Conservation (phyloP, 23 red algal species). For the Agarophyton chilense region DNA sequence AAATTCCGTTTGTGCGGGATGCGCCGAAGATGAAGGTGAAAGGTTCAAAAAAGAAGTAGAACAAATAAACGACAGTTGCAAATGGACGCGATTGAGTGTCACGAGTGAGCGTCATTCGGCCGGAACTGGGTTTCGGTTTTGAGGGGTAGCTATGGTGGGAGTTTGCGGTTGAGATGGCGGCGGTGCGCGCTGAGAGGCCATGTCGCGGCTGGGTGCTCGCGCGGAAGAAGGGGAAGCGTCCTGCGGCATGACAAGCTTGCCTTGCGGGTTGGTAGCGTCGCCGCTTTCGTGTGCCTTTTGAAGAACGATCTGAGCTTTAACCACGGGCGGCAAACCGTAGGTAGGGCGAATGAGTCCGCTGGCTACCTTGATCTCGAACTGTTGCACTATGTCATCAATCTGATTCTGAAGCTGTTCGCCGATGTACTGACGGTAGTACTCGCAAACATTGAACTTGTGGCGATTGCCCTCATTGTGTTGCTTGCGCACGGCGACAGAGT, state of each 20-base stretch:
- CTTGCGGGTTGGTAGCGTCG: background rate
- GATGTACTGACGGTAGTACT: conserved; percentile 85
- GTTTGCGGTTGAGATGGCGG: too few relatives aligned
- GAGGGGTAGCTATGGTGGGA: too few relatives aligned
- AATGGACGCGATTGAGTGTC: too few relatives aligned
- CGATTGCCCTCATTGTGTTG: conserved; percentile 92
- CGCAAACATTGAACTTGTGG: conserved; percentile 80
- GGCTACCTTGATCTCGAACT: conserved; percentile 71
- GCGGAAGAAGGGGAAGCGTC: too few relatives aligned
- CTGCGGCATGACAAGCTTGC: too few relatives aligned
- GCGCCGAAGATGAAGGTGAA: conserved; percentile 64
- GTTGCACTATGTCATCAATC: conserved; percentile 73
- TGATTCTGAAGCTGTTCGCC: conserved; percentile 74
- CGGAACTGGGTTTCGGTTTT: background rate
- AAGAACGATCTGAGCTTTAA: background rate
- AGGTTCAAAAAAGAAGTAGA: conserved; percentile 52
- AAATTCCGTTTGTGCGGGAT: conserved; percentile 63
- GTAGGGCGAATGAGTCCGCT: conserved; percentile 61
- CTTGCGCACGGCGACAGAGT: conserved; percentile 83
- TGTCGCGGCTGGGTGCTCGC: too few relatives aligned
- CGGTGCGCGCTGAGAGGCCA: too few relatives aligned
- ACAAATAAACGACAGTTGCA: background rate
- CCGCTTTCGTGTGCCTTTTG: background rate
- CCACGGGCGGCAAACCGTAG: conserved; percentile 33
- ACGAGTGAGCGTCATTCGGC: background rate